Evolutionary conservation across 768 basidiomycete genomes (phyloP), one percentile per base, ranked within the genome.

Genomic region (Naganishia onofrii): DNA sequence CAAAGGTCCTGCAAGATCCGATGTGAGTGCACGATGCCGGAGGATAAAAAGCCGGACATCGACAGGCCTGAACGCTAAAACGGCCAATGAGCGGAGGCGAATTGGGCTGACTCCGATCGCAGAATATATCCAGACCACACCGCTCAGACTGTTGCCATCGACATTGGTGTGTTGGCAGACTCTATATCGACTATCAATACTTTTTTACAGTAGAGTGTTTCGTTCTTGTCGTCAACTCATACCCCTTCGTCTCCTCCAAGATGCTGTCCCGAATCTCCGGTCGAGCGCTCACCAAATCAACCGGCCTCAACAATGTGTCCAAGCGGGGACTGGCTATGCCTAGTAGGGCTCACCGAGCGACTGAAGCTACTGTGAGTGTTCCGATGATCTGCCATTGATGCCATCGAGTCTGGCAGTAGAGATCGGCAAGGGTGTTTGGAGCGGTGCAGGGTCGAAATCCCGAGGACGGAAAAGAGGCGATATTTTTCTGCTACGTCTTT

Each of bases 281-380:
- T 42, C 36, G 60, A 44, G 36, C 60, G 15, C 42, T 42, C 17
- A 13, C 60, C 4, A 63, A 63, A 26, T 5, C 60, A 9, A 19
- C 60, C 21, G 38, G n/a, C 60, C 34, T 44, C 38, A 44, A 42
- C 26, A 63, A 63, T 63, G 60, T 63, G 36, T 17, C 38, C 31
- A 70, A 64, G 60, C 29, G 77, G 53, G 60, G 63, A 23, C 72
- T 76, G 55, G 78, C 77, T 12, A 76, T 75, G 29, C 76, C 76
- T 51, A 72, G 71, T 53, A 75, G 75, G 66, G 75, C 77, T 4
- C 75, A 75, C n/a, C 67, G 75, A 51, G 79, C 79, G 15, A 72
- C 73, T 64, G 79, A 80, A 57, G 77, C 79, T n/a, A 57, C 75
- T 19, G 79, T 80, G 57, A 72, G 79, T 76, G n/a, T 29, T 42